These are phyloP conservation scores for Solanum arcanum DNA, from an alignment of 257 asterid genomes.

Conservation along the genomic window DNA sequence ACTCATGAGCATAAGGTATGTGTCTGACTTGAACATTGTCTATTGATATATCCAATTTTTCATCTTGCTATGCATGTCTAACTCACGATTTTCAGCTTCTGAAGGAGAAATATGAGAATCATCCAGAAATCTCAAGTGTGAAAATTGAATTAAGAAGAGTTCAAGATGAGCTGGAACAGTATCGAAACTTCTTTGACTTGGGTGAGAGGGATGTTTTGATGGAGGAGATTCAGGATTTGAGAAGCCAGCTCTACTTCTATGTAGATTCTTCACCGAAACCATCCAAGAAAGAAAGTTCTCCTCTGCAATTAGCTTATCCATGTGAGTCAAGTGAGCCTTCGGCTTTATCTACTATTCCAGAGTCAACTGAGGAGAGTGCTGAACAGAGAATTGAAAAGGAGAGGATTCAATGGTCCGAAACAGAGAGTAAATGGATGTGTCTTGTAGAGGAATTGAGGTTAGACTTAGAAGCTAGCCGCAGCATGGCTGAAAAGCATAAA, in stretches of 20 bases:
- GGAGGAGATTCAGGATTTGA: constrained; percentile 86
- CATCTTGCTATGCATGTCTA: constrained; percentile 6
- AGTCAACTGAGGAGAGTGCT: constrained; percentile 36
- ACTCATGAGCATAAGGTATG: constrained; percentile 74
- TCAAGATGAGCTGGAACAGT: constrained; percentile 75
- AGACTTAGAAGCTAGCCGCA: constrained; percentile 56
- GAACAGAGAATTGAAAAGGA: constrained; percentile 63
- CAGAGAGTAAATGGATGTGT: constrained; percentile 83
- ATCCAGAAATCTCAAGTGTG: constrained; percentile 78
- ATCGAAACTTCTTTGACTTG: constrained; percentile 81
- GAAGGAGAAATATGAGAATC: constrained; percentile 68
- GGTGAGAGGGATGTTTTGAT: constrained; percentile 90
- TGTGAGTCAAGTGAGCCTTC: constrained; percentile 49
- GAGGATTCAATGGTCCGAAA: constrained; percentile 73
- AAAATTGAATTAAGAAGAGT: constrained; percentile 60
- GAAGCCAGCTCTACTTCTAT: constrained; percentile 70
- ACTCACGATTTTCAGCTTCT: constrained; percentile 54
- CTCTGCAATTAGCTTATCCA: constrained; percentile 51
- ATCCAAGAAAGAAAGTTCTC: constrained; percentile 41
- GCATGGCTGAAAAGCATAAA: constrained; percentile 48
- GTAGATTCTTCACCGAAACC: constrained; percentile 56
- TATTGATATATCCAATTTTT: background rate
- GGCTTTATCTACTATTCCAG: constrained; percentile 28
- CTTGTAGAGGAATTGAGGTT: constrained; percentile 70
- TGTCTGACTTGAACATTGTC: background rate